These are phyloP conservation scores for Chaetomium tenue DNA, from an alignment of 495 filamentous ascomycete genomes.

Conservation along the genomic window DNA sequence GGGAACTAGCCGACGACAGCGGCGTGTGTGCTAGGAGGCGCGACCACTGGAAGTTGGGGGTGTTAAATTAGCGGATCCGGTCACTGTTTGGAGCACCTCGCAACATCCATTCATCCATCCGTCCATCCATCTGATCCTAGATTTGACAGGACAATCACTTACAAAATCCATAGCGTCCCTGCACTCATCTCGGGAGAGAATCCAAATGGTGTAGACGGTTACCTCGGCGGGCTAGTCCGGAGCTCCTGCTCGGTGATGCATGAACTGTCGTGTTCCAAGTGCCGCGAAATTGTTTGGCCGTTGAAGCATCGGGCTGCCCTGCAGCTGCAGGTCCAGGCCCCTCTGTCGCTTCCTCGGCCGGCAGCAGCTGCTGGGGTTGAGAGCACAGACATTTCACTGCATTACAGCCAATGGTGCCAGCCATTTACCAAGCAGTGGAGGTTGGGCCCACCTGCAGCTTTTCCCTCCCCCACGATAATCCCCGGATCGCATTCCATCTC, in stretches of 20 bases:
- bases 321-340: constrained; percentile 8
- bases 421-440: not conserved
- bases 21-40: constrained; percentile 82
- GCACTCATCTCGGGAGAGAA: constrained; percentile 37
- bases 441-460: not conserved
- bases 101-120: not conserved
- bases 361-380: not conserved
- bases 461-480: too few species aligned
- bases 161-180: constrained; percentile 46
- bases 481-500: too few species aligned
- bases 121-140: not conserved
- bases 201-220: constrained; percentile 18
- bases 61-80: not conserved
- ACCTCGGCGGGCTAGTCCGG: constrained; percentile 10
- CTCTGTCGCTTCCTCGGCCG: constrained; percentile 13
- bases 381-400: not conserved
- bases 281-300: constrained; percentile 38
- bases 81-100: too few species aligned
- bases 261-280: constrained; percentile 36
- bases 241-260: constrained; percentile 23
- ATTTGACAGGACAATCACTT: constrained; percentile 14
- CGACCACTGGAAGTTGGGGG: constrained; percentile 62
- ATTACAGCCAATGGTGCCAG: too few species aligned
- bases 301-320: not conserved
- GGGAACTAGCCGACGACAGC: constrained; percentile 54